phyloP scores from a whole-genome alignment of 148 eudicot species.

The Simmondsia chinensis region DNA sequence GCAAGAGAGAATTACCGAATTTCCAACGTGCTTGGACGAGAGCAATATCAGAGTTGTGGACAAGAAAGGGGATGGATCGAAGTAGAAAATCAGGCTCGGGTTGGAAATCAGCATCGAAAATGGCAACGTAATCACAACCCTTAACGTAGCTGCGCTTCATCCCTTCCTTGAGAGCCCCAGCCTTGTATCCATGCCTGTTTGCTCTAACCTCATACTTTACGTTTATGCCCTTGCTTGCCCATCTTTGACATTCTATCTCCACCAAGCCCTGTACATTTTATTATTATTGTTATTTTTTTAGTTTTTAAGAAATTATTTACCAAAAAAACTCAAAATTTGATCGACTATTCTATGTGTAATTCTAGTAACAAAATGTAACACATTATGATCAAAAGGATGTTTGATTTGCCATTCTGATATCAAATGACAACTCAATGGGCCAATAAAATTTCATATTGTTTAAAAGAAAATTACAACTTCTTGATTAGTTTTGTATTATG shows the following conservation, averaged over 20 bases:
- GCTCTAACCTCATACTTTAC: conserved; percentile 62
- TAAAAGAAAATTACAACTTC: too few relatives aligned
- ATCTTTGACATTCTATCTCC: conserved; percentile 55
- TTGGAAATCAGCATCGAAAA: conserved; percentile 80
- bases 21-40: conserved; percentile 87
- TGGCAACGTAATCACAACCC: conserved; percentile 55
- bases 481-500: too few relatives aligned
- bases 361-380: too few relatives aligned
- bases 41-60: conserved; percentile 49
- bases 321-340: too few relatives aligned
- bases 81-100: conserved; percentile 68
- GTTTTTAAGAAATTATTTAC: too few relatives aligned
- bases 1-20: conserved; percentile 36
- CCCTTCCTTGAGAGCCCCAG: conserved; percentile 73
- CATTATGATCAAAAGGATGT: too few relatives aligned
- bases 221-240: conserved; percentile 72
- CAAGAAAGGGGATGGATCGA: conserved; percentile 57
- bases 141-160: conserved; percentile 54
- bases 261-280: conserved; percentile 70
- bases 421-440: too few relatives aligned
- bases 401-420: not conserved
- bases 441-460: too few relatives aligned
- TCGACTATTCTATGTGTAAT: too few relatives aligned
- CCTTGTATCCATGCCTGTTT: conserved; percentile 67
- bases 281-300: too few relatives aligned